Percentiles rank a stretch among this genome's conserved stretches.
These are phyloP conservation scores for Tetracentron sinense DNA, from an alignment of 164 flowering plant genomes.

Conservation along the genomic window DNA sequence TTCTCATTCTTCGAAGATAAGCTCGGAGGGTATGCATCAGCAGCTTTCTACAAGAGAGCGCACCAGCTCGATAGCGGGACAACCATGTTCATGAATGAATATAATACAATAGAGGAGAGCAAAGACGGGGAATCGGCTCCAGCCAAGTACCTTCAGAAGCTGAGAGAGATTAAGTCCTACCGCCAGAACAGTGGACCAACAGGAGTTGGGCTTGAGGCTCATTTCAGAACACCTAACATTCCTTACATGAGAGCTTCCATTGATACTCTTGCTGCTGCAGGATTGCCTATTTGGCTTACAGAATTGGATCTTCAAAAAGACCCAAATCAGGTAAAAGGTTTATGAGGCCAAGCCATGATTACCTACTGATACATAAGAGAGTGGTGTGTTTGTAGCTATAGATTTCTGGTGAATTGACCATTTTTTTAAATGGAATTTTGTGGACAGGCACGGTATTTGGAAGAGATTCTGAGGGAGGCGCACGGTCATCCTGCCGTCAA, in stretches of 20 bases:
- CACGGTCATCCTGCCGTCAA: conserved; percentile 51
- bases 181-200: conserved; percentile 1
- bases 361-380: too few species aligned
- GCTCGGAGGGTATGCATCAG: conserved; percentile 38
- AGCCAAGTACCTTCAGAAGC: conserved; percentile 39
- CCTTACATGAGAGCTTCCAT: conserved; percentile 65
- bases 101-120: conserved; percentile 54
- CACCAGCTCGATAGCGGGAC: conserved; percentile 28
- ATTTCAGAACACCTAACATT: conserved; percentile 45
- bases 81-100: conserved; percentile 65
- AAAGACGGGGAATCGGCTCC: conserved; percentile 31
- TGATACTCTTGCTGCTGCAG: conserved; percentile 52
- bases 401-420: background rate
- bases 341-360: too few species aligned
- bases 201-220: conserved; percentile 65
- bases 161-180: conserved; percentile 24
- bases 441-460: conserved; percentile 46
- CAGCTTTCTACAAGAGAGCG: conserved; percentile 19
- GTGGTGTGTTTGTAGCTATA: too few species aligned
- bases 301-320: conserved; percentile 52
- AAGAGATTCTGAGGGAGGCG: conserved; percentile 53
- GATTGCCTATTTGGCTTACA: conserved; percentile 68
- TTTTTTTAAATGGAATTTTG: background rate
- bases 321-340: conserved; percentile 43
- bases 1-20: conserved; percentile 44